These are phyloP conservation scores for Podila horticola DNA, from an alignment of 192 early-diverging fungal species.

Conservation along the genomic window DNA sequence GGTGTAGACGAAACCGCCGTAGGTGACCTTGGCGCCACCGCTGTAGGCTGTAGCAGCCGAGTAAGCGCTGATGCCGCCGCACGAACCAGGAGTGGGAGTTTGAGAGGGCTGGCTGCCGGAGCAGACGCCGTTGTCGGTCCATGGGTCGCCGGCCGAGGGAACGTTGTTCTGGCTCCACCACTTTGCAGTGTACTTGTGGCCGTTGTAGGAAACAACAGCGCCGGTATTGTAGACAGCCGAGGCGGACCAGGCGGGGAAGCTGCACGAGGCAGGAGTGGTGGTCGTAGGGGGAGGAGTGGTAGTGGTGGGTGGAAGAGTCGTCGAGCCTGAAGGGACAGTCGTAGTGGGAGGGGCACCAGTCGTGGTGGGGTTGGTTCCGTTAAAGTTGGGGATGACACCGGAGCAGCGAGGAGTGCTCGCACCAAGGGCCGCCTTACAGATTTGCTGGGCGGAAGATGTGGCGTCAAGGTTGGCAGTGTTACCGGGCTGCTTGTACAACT, in stretches of 20 bases:
- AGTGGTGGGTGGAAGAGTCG: constrained; percentile 3
- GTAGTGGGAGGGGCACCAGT: constrained; percentile 4
- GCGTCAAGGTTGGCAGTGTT: constrained; percentile 22
- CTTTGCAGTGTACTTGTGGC: constrained; percentile 55
- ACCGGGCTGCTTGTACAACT: constrained; percentile 37
- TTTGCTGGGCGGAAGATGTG: constrained; percentile 33
- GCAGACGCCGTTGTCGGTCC: constrained; percentile 57
- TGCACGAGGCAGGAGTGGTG: constrained; percentile 41
- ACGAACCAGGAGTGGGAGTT: constrained; percentile 18
- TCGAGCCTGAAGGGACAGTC: not conserved
- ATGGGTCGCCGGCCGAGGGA: constrained; percentile 29
- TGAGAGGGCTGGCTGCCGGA: constrained; percentile 10
- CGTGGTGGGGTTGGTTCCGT: not conserved
- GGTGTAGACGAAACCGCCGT: constrained; percentile 42
- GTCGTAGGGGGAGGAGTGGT: constrained; percentile 6
- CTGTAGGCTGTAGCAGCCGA: constrained; percentile 28
- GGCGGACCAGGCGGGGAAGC: constrained; percentile 45
- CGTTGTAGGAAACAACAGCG: constrained; percentile 55
- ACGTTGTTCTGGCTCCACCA: constrained; percentile 52
- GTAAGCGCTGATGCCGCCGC: constrained; percentile 47
- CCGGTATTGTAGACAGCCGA: constrained; percentile 45
- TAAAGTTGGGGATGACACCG: constrained; percentile 34
- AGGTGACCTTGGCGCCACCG: constrained; percentile 45
- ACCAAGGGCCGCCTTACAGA: constrained; percentile 48
- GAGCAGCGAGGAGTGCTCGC: constrained; percentile 39